Evolutionary conservation across 805 yeast genomes (phyloP).

Genomic region (Myxozyma udenii): DNA sequence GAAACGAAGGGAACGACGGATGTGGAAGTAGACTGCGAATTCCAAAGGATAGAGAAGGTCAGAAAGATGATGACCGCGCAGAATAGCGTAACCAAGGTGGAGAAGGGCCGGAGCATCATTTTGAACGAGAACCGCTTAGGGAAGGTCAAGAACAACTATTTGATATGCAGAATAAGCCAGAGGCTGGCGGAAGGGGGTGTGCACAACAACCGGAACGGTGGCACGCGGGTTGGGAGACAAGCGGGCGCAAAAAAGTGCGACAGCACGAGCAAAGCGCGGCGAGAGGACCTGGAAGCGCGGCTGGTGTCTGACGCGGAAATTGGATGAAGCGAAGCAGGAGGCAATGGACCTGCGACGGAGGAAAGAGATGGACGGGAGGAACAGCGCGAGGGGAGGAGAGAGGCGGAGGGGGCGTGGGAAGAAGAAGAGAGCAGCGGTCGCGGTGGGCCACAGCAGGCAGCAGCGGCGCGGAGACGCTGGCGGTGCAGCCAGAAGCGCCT

Average conservation of each 20-base stretch:
- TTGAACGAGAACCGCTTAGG: not conserved
- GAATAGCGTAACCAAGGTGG: slow-evolving; percentile 23
- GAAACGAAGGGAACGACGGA: slow-evolving; percentile 18
- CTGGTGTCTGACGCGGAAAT: not conserved
- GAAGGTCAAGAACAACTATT: no score
- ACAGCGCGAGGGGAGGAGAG: not conserved
- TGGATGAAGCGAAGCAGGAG: not conserved
- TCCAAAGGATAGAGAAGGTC: slow-evolving; percentile 22
- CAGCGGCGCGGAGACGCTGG: no score
- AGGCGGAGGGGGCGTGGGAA: not conserved
- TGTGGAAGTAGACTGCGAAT: slow-evolving; percentile 5
- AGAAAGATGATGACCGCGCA: slow-evolving; percentile 22
- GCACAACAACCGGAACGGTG: no score
- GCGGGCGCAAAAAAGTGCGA: no score
- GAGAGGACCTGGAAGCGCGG: not conserved
- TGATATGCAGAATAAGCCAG: no score
- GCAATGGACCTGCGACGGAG: not conserved
- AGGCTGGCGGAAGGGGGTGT: no score
- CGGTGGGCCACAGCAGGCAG: no score
- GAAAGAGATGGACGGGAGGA: not conserved
- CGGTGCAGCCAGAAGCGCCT: not conserved
- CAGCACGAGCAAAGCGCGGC: not conserved
- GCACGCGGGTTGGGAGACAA: not conserved
- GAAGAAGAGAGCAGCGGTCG: not conserved
- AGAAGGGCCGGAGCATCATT: slow-evolving; percentile 26